Base-by-base conservation (phyloP, 768 basidiomycete species). In the Xerocomellus chrysenteron region DNA sequence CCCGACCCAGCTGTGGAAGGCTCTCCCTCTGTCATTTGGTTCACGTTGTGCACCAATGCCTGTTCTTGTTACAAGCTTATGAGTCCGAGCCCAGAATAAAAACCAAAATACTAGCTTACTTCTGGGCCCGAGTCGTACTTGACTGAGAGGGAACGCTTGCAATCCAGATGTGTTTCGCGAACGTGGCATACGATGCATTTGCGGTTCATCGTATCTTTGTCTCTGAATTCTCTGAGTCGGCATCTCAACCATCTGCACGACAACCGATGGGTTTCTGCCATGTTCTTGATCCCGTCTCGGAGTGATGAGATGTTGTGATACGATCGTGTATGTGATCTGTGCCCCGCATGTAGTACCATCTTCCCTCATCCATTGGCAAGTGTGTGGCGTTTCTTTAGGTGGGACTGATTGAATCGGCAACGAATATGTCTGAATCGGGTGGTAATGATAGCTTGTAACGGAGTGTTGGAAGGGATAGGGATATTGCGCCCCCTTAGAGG, bases 111-210 rank as follows among this genome's bases (percentile, higher is more conserved):
- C 12, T 47, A 24, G 21, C 33, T 12, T 42, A 66, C 64, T 3
- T 35, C 49, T 13, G 6, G 19, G 6, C 51, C 50, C 64, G 57
- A 66, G 17, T 36, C 0, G 3, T 21, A 21, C 21, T 21, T 30
- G 28, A 30, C 8, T 7, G 28, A 30, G 11, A 13, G 19, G 14
- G 43, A 37, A 35, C 65, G 59, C 37, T 24, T 67, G 21, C 11
- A 45, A 6, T 45, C 6, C 13, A 68, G 2, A 24, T 68, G 67
- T 3, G 4, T 54, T 35, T 68, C 67, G 0, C 54, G 43, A 0
- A 65, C 16, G 2, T 68, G 67, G 0, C 67, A 53, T 2, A 54
- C 40, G 6, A 68, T 61, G 10, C 52, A 52, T 35, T 67, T 57
- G 2, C 67, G 65, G 0, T 65, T 68, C 19, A 68, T 42, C 16